Evolutionary conservation across 1,284 basidiomycete species (phyloP).

Genomic region (Taiwanofungus camphoratus): DNA sequence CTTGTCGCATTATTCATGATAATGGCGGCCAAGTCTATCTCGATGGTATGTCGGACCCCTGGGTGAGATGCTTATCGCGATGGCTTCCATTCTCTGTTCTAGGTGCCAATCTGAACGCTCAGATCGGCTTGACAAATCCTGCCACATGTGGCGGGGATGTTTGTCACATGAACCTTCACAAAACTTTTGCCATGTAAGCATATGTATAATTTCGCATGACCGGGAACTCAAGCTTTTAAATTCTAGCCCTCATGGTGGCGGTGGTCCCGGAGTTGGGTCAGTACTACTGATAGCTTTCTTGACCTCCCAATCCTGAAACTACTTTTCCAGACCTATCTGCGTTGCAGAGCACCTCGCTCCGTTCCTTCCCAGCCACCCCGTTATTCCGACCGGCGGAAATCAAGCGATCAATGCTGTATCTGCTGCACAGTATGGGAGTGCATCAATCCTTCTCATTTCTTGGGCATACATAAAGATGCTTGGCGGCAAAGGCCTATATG

Average conservation of each 20-base stretch:
- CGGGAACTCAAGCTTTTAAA: constrained; percentile 13
- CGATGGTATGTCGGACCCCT: constrained; percentile 52
- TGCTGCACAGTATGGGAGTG: constrained; percentile 90
- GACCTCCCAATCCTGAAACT: too few relatives aligned
- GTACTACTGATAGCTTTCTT: too few relatives aligned
- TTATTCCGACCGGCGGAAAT: constrained; percentile 64
- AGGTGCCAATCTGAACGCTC: constrained; percentile 92
- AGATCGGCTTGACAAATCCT: constrained; percentile 94
- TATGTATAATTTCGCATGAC: background rate
- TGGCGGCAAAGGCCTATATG: constrained; percentile 82
- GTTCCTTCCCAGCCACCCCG: constrained; percentile 91
- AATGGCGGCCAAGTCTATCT: constrained; percentile 97
- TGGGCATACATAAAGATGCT: constrained; percentile 99
- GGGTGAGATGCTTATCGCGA: background rate
- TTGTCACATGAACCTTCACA: constrained; percentile 97
- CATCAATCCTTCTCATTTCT: constrained; percentile 93
- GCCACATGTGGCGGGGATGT: constrained; percentile 95
- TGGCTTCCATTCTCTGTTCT: constrained; percentile 6
- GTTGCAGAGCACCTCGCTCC: constrained; percentile 90
- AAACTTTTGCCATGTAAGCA: constrained; percentile 84
- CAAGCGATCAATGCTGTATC: constrained; percentile 85
- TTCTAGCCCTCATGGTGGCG: constrained; percentile 88
- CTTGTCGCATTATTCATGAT: constrained; percentile 90
- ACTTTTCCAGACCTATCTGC: constrained; percentile 75
- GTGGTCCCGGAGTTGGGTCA: constrained; percentile 90